Base-by-base conservation (phyloP, 2,329 filamentous ascomycete genomes). In the Corinectria fuckeliana region DNA sequence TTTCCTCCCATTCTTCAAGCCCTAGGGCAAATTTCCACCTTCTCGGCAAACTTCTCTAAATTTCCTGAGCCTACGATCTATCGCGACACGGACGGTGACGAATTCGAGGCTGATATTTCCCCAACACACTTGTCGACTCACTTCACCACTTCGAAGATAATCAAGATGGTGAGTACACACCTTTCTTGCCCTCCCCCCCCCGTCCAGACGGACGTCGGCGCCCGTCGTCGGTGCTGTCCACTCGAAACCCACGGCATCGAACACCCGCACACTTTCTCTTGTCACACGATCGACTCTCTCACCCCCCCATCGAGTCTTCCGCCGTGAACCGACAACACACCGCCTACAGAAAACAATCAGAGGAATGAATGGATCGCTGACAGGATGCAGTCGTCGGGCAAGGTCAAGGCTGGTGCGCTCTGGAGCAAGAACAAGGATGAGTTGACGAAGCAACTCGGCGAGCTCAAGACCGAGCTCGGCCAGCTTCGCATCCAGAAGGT, bases 391-490 rank as follows among this genome's bases (percentile, higher is more conserved):
- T 81, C 78, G 76, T 78, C 78, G 71, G 75, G 76, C 72, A 89
- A 89, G 88, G 92, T 99, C 84, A 98, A 97, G 91, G 89, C 94
- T 81, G 88, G 88, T 84, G 88, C 91, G 85, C 92, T 99, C 82
- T 98, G 95, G 95, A 89, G 88, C 85, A 99, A 99, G 92, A 93
- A 88, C 90, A 98, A 98, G 90, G 92, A 97, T 78, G 96, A 99
- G 77, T 88, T 99, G 82, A 88, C 88, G 79, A 96, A 95, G 88
- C 93, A 96, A 83, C 89, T 97, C 78, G 89, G 88, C 75, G 93
- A 97, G 83, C 86, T 97, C 80, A 97, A 97, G 91, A 88, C 90
- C 69, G 96, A 99, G 87, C 89, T 99, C 73, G 91, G 92, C 78
- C 90, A 94, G 85, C 88, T 99, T 77, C 91, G 95, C 80, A 96